Evolutionary conservation across 2,329 filamentous ascomycete genomes (phyloP).

Genomic region (Sporothrix mexicana): DNA sequence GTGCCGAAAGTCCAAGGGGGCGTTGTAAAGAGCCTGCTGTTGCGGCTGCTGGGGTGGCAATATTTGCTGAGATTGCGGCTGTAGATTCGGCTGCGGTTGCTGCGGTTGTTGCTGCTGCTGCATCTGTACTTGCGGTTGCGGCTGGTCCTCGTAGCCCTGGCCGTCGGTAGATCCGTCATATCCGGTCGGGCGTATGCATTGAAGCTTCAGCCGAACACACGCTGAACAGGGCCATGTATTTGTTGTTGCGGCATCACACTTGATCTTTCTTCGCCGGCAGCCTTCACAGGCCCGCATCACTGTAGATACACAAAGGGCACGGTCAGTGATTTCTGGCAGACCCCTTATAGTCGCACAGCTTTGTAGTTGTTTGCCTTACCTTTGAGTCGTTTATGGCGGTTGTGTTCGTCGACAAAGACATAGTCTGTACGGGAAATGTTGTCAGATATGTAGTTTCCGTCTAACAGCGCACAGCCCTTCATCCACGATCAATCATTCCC

Average conservation of each 20-base stretch:
- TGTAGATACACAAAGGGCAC: constrained; percentile 47
- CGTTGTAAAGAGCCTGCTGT: constrained; percentile 51
- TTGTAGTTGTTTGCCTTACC: constrained; percentile 57
- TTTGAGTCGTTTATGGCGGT: constrained; percentile 95
- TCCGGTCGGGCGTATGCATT: constrained; percentile 88
- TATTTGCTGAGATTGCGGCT: constrained; percentile 39
- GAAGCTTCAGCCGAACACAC: constrained; percentile 87
- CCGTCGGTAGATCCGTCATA: constrained; percentile 66
- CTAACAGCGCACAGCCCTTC: background rate
- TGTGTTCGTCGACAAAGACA: constrained; percentile 99
- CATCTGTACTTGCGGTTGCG: constrained; percentile 53
- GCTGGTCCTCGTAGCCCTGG: constrained; percentile 59
- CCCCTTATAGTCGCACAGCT: background rate
- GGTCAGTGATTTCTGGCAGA: background rate
- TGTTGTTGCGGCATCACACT: constrained; percentile 95
- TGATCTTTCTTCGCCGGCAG: constrained; percentile 93
- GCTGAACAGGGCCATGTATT: constrained; percentile 98
- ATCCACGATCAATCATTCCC: background rate
- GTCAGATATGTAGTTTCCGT: constrained; percentile 42
- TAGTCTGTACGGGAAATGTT: constrained; percentile 67
- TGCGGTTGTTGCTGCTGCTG: constrained; percentile 39
- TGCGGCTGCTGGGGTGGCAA: constrained; percentile 41
- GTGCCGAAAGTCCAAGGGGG: constrained; percentile 39
- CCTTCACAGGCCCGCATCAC: constrained; percentile 98
- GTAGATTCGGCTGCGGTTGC: constrained; percentile 38